Conservation (phyloP, 805 yeast genomes). For the Metschnikowia similis region DNA sequence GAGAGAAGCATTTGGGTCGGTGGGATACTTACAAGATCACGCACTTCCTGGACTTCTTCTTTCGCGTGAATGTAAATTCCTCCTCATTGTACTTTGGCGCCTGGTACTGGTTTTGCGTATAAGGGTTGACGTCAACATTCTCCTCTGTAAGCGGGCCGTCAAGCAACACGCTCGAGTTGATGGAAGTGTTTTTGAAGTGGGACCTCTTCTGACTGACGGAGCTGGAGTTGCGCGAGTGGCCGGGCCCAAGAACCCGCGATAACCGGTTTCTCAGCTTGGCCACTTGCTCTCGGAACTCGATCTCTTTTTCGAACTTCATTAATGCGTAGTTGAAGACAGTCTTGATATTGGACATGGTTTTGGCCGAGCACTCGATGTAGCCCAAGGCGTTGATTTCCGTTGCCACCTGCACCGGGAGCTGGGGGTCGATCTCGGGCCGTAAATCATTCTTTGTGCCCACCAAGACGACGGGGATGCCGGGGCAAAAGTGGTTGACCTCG, state of each 20-base stretch:
- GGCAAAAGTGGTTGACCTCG: slow-evolving; percentile 79
- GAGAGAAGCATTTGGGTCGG: not conserved
- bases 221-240: slow-evolving; percentile 18
- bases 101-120: slow-evolving; percentile 21
- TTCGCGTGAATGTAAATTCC: slow-evolving; percentile 39
- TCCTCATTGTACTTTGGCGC: slow-evolving; percentile 32
- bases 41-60: slow-evolving; percentile 31
- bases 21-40: slow-evolving; percentile 23
- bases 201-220: slow-evolving; percentile 24
- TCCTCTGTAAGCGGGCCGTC: slow-evolving; percentile 42
- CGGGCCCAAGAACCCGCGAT: slow-evolving; percentile 25
- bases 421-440: slow-evolving; percentile 33
- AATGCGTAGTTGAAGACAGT: slow-evolving; percentile 65
- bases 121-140: slow-evolving; percentile 29
- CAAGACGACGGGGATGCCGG: slow-evolving; percentile 68
- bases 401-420: slow-evolving; percentile 51
- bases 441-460: slow-evolving; percentile 84
- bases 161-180: slow-evolving; percentile 32
- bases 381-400: slow-evolving; percentile 61
- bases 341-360: slow-evolving; percentile 58
- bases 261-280: slow-evolving; percentile 34
- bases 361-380: slow-evolving; percentile 79
- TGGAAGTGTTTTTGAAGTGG: slow-evolving; percentile 36
- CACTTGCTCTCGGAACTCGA: slow-evolving; percentile 32
- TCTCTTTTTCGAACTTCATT: slow-evolving; percentile 37